phyloP scores from a whole-genome alignment of 352 stramenopile species.

The Thalassiosira gravida region DNA sequence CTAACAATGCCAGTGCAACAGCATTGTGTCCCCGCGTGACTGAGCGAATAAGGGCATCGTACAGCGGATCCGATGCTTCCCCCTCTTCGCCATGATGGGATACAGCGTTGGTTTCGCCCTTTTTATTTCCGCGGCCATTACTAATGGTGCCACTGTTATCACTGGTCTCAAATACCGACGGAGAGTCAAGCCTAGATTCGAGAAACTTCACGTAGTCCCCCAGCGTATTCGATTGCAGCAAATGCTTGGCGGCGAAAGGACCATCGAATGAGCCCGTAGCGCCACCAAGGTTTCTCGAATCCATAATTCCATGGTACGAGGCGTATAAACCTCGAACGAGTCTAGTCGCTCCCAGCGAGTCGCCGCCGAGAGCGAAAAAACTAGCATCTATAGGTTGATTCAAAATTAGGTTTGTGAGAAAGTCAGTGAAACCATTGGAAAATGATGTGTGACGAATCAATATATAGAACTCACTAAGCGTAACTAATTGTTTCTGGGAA shows the following conservation, averaged over 20 bases:
- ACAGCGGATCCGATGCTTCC: slow-evolving; percentile 31
- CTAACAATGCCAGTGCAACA: slow-evolving; percentile 62
- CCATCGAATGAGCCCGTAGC: slow-evolving; percentile 65
- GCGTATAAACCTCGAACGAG: slow-evolving; percentile 76
- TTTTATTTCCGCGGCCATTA: too few species aligned
- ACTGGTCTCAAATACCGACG: slow-evolving; percentile 35
- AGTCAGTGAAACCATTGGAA: too few species aligned
- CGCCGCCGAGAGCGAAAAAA: slow-evolving; percentile 79
- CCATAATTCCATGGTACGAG: slow-evolving; percentile 61
- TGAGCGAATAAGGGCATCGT: slow-evolving; percentile 70
- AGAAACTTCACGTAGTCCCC: slow-evolving; percentile 79
- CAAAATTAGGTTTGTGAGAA: too few species aligned
- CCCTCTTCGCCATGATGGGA: slow-evolving; percentile 21
- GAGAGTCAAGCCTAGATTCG: slow-evolving; percentile 55
- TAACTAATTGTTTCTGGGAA: slow-evolving; percentile 69
- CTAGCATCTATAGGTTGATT: too few species aligned
- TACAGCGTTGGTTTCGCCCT: too few species aligned
- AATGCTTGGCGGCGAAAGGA: slow-evolving; percentile 63
- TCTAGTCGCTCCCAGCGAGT: slow-evolving; percentile 76
- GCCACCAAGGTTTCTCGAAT: slow-evolving; percentile 75
- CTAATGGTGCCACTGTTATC: too few species aligned
- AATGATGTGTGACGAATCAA: too few species aligned
- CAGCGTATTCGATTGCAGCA: slow-evolving; percentile 65
- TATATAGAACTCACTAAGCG: slow-evolving; percentile 21
- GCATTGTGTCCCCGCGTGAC: slow-evolving; percentile 53